Evolutionary conservation across 1,284 basidiomycete genomes (phyloP).

Genomic region (Marasmius tenuissimus): DNA sequence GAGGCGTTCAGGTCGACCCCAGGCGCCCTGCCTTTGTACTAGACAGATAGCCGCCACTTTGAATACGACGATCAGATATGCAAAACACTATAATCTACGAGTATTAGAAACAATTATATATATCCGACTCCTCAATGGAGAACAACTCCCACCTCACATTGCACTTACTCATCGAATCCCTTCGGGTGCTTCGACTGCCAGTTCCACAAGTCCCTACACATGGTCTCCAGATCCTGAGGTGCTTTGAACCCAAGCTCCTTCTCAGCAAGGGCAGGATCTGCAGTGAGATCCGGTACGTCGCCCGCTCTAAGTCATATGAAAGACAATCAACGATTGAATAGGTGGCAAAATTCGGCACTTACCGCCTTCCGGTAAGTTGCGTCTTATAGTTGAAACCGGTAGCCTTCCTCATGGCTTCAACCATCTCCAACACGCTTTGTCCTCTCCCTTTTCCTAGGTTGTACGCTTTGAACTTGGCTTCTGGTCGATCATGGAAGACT

Average conservation of each 20-base stretch:
- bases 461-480: constrained; percentile 85
- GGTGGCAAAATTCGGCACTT: constrained; percentile 26
- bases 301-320: constrained; percentile 58
- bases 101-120: too few species aligned
- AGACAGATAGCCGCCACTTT: too few species aligned
- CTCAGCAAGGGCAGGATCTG: constrained; percentile 89
- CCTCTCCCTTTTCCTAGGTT: constrained; percentile 95
- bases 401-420: constrained; percentile 93
- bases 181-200: constrained; percentile 86
- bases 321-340: neutral
- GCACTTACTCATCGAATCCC: constrained; percentile 48
- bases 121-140: too few species aligned
- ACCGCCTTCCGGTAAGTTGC: constrained; percentile 89
- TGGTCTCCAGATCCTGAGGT: constrained; percentile 75
- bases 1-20: constrained; percentile 16
- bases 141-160: too few species aligned
- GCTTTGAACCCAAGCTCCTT: constrained; percentile 96
- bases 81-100: too few species aligned
- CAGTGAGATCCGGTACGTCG: constrained; percentile 97
- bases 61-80: too few species aligned
- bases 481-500: constrained; percentile 52
- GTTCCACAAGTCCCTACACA: constrained; percentile 94
- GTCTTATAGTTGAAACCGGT: constrained; percentile 89
- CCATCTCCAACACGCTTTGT: constrained; percentile 91
- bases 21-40: neutral